phyloP scores from a whole-genome alignment of 2,329 filamentous ascomycete genomes.

The Claviceps sp. region DNA sequence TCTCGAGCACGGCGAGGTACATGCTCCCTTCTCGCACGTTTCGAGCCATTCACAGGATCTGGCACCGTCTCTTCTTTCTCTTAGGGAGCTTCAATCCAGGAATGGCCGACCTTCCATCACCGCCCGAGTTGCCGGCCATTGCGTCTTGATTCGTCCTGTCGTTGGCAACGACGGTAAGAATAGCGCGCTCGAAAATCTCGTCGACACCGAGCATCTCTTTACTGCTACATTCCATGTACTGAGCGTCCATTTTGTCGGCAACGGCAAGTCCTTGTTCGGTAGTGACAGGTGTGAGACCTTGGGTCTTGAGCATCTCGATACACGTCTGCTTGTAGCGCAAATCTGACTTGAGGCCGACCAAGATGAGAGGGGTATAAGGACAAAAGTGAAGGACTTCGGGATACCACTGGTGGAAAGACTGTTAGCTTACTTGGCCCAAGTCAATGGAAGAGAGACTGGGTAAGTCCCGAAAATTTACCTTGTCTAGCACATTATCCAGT shows the following conservation, averaged over 20 bases:
- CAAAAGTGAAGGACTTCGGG: constrained; percentile 98
- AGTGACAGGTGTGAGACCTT: constrained; percentile 90
- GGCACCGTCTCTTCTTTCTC: constrained; percentile 78
- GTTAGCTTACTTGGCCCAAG: background rate
- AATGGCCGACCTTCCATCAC: constrained; percentile 25
- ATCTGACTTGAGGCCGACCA: constrained; percentile 94
- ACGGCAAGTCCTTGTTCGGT: constrained; percentile 79
- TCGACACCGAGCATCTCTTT: constrained; percentile 95
- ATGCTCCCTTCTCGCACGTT: background rate
- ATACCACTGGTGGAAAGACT: constrained; percentile 60
- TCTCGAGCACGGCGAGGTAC: background rate
- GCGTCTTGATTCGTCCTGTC: constrained; percentile 52
- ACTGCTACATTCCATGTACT: constrained; percentile 97
- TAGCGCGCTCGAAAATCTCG: constrained; percentile 87
- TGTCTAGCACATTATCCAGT: constrained; percentile 96
- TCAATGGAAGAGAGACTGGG: background rate
- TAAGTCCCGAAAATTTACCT: constrained; percentile 42
- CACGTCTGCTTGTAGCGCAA: constrained; percentile 90
- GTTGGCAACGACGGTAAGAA: constrained; percentile 77
- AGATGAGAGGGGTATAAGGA: constrained; percentile 88
- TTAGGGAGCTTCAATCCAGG: constrained; percentile 38
- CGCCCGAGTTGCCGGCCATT: constrained; percentile 25
- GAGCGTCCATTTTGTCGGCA: constrained; percentile 83
- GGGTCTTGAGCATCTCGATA: constrained; percentile 96
- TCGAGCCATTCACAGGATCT: constrained; percentile 47